Evolutionary conservation across 305 asterid genomes (phyloP).

Genomic region (Solanum chacoense): DNA sequence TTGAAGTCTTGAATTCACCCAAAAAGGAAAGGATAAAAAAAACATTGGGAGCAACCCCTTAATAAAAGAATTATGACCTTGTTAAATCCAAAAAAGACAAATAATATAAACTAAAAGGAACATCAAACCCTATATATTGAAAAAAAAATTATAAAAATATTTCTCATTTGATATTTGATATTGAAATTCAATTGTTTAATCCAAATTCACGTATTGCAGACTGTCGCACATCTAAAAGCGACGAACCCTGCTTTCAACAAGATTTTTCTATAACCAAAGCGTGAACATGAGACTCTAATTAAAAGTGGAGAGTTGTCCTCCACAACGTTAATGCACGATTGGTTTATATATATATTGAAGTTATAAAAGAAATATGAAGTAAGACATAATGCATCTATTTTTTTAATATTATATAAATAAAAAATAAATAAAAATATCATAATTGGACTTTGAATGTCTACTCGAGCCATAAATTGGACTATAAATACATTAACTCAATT

Average conservation of each 20-base stretch:
- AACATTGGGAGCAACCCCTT: not conserved
- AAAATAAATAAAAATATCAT: not conserved
- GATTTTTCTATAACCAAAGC: fast-evolving
- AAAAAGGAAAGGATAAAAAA: not conserved
- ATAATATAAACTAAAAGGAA: not conserved
- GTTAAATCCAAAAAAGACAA: not conserved
- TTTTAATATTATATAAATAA: not conserved
- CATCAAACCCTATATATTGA: not conserved
- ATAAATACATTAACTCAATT: not conserved
- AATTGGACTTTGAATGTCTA: not conserved
- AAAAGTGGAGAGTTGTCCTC: not conserved
- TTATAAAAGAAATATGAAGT: not conserved
- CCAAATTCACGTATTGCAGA: not conserved
- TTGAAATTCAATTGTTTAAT: not conserved
- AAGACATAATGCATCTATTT: not conserved
- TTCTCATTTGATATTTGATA: not conserved
- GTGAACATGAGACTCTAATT: not conserved
- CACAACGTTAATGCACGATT: not conserved
- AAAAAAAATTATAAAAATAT: not conserved
- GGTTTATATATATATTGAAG: not conserved
- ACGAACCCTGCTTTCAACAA: too few species aligned
- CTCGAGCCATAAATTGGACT: not conserved
- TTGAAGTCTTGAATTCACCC: not conserved
- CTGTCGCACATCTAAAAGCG: fast-evolving
- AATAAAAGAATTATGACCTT: not conserved